Evolutionary conservation across 768 basidiomycete species (phyloP), one percentile per base, ranked within the genome.

Genomic region (Lanmaoa rubissima): DNA sequence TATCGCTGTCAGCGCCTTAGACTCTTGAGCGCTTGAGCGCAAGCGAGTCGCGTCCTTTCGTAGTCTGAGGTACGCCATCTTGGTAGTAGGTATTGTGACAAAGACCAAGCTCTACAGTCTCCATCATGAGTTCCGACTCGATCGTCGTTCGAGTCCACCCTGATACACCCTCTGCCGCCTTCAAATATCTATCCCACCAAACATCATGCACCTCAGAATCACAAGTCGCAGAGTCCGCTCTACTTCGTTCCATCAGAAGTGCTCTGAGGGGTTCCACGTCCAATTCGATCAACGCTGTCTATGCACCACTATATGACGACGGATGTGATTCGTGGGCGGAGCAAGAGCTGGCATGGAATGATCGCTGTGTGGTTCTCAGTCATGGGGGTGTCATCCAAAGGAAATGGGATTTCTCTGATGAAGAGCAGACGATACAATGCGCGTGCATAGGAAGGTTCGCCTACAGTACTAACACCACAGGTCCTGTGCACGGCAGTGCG

Each of bases 381-480:
- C 76, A 77, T 17, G 91, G 88, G 0, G 87, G 88, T 1, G 75
- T 88, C 16, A 82, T 92, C 51, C 75, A 75, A 54, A 85, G 86
- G 65, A 83, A 84, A 64, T 93, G 91, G 92, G 81, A 79, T 51
- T 89, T 92, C 65, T 69, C 75, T n/a, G 76, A 82, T 41, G 89
- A 90, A 64, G 80, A 78, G 7, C 86, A 93, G 65, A 78, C 80
- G 1, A 82, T 94, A 35, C 90, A 90, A 63, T 90, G 81, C 74
- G 91, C 88, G 6, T 92, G 90, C 65, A 75, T 88, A n/a, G 92
- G 87, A 4, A 81, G 80, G 69, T 77, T 93, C 38, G 83, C 87
- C 62, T 84, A 86, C 62, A 69, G 57, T n/a, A 64, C 67, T 4
- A 72, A 70, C 40, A 62, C 65, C 4, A 62, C 67, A 11, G 64